Percentiles rank a stretch among this genome's conserved stretches.
These are phyloP conservation scores for Sedum album DNA, from an alignment of 164 flowering plant genomes.

Conservation along the genomic window DNA sequence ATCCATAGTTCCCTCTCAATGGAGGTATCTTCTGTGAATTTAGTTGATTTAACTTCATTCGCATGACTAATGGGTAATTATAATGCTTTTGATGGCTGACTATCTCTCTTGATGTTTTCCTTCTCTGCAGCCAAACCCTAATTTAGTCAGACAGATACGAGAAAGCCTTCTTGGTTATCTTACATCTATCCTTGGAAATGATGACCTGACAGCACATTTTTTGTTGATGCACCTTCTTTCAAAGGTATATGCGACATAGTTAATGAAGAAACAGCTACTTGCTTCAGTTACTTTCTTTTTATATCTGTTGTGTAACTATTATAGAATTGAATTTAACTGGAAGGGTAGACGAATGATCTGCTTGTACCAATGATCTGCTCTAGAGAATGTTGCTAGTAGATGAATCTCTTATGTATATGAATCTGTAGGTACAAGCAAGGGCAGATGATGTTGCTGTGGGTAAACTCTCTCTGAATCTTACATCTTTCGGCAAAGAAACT, in stretches of 20 bases:
- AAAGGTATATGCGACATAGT: slow-evolving; percentile 27
- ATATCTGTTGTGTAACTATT: not conserved
- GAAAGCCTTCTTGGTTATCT: slow-evolving; percentile 61
- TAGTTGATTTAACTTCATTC: not conserved
- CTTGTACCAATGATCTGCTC: not conserved
- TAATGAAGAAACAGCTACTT: not conserved
- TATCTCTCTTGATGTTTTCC: not conserved
- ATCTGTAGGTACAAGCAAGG: slow-evolving; percentile 68
- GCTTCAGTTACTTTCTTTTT: not conserved
- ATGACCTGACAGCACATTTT: slow-evolving; percentile 75
- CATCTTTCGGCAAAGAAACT: slow-evolving; percentile 58
- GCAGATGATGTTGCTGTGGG: slow-evolving; percentile 71
- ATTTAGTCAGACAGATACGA: slow-evolving; percentile 44
- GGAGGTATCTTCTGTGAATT: slow-evolving; percentile 38
- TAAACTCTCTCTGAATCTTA: slow-evolving; percentile 77
- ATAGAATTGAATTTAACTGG: not conserved
- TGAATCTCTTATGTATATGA: not conserved
- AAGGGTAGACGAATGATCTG: not conserved
- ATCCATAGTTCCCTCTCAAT: slow-evolving; percentile 23
- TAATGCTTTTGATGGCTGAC: not conserved
- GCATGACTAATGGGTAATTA: not conserved
- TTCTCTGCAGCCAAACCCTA: slow-evolving; percentile 40
- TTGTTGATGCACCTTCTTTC: slow-evolving; percentile 86
- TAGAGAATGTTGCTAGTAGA: not conserved
- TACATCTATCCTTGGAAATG: slow-evolving; percentile 71